Evolutionary conservation across 768 basidiomycete species (phyloP).

Genomic region (Cystobasidium onofrii): DNA sequence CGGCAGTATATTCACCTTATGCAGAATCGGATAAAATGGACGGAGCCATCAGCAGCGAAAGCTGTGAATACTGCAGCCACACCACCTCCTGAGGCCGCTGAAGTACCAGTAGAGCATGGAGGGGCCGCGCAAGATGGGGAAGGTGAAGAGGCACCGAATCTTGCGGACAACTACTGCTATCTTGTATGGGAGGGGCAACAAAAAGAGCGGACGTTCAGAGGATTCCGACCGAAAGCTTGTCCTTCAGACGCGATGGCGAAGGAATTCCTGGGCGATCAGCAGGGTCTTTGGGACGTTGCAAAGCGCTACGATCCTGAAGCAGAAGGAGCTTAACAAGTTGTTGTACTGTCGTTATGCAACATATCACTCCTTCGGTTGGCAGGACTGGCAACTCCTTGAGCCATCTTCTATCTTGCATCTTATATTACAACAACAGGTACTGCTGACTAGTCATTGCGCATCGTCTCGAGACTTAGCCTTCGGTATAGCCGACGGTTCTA

Average conservation of each 20-base stretch:
- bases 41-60: conserved; percentile 53
- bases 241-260: conserved; percentile 66
- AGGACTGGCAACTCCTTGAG: neutral
- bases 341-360: neutral
- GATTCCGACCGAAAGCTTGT: conserved; percentile 42
- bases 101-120: neutral
- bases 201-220: conserved; percentile 66
- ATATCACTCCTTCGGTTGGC: no score
- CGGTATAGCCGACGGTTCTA: conserved; percentile 18
- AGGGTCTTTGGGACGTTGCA: conserved; percentile 88
- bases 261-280: conserved; percentile 76
- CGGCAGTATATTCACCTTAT: conserved; percentile 80
- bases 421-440: neutral
- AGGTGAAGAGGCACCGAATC: conserved; percentile 48
- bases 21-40: conserved; percentile 84
- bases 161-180: conserved; percentile 80
- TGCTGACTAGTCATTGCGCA: neutral
- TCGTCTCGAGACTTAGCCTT: neutral
- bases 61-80: conserved; percentile 50
- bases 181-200: conserved; percentile 88
- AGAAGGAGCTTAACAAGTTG: neutral
- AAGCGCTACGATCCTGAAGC: conserved; percentile 51
- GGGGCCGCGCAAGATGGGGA: conserved; percentile 3
- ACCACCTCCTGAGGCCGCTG: conserved; percentile 42
- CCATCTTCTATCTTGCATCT: neutral